Evolutionary conservation across 75 land plant species (phyloP).

Genomic region (Gnetum montanum): DNA sequence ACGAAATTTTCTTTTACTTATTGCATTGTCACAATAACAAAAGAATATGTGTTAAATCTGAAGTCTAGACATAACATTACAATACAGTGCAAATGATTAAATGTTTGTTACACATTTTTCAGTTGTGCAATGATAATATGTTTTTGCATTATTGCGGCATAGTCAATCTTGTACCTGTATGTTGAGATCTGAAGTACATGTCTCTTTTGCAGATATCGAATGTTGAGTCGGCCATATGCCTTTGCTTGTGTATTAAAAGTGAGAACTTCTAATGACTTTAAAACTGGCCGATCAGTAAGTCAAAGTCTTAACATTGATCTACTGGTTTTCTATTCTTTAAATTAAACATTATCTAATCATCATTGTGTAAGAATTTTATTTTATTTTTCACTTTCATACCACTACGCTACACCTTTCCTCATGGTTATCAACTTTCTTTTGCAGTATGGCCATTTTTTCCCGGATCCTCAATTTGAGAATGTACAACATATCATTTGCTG

Average conservation of each 20-base stretch:
- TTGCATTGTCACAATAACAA: too few species aligned
- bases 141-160: not conserved
- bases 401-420: not conserved
- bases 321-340: not conserved
- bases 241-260: constrained; percentile 77
- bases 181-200: not conserved
- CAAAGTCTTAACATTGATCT: not conserved
- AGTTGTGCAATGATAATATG: not conserved
- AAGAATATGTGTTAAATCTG: too few species aligned
- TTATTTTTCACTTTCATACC: not conserved
- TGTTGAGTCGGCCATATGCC: constrained; percentile 97
- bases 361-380: not conserved
- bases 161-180: too few species aligned
- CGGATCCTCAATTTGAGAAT: constrained; percentile 98
- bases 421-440: constrained; percentile 7
- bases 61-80: not conserved
- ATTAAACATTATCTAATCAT: not conserved
- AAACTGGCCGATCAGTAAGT: constrained; percentile 62
- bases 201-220: constrained; percentile 71
- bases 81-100: not conserved
- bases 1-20: too few species aligned
- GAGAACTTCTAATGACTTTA: constrained; percentile 90
- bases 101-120: not conserved
- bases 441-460: constrained; percentile 99
- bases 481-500: constrained; percentile 99